Percentiles rank a stretch among this genome's conserved stretches.
These are phyloP conservation scores for Rhizopogon salebrosus DNA, from an alignment of 768 basidiomycete species.

Conservation along the genomic window DNA sequence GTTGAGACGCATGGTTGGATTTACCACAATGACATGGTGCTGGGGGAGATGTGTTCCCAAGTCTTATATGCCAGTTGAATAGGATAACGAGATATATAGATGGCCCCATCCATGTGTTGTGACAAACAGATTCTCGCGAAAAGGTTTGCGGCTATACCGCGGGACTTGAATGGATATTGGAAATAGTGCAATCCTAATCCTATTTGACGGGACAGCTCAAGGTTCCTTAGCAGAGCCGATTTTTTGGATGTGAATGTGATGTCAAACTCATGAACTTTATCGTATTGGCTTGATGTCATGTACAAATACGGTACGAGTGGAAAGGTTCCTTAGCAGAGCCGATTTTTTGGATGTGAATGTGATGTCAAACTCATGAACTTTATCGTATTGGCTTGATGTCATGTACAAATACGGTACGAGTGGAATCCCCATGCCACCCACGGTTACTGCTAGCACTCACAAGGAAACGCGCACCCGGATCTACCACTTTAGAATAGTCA, in stretches of 20 bases:
- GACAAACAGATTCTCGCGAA: conserved; percentile 3
- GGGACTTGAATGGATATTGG: conserved; percentile 28
- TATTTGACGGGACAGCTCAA: conserved; percentile 8
- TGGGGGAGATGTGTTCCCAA: conserved; percentile 8
- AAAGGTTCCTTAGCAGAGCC: conserved; percentile 19
- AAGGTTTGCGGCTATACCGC: conserved; percentile 25
- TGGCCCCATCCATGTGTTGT: conserved; percentile 16
- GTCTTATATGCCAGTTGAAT: conserved; percentile 24
- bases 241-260: conserved; percentile 6
- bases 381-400: conserved; percentile 58
- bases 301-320: conserved; percentile 84
- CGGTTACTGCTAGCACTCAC: conserved; percentile 91
- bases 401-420: conserved; percentile 85
- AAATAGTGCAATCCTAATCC: conserved; percentile 27
- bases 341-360: conserved; percentile 4
- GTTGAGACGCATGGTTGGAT: conserved; percentile 21
- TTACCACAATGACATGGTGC: conserved; percentile 18
- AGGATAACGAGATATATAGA: conserved; percentile 28
- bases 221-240: not conserved
- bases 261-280: conserved; percentile 19
- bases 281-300: conserved; percentile 68
- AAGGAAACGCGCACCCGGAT: conserved; percentile 78
- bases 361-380: conserved; percentile 14
- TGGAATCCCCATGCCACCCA: conserved; percentile 91
- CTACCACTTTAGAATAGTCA: conserved; percentile 58